phyloP scores from a whole-genome alignment of 495 filamentous ascomycete genomes.

The Hypoxylon perforatum region DNA sequence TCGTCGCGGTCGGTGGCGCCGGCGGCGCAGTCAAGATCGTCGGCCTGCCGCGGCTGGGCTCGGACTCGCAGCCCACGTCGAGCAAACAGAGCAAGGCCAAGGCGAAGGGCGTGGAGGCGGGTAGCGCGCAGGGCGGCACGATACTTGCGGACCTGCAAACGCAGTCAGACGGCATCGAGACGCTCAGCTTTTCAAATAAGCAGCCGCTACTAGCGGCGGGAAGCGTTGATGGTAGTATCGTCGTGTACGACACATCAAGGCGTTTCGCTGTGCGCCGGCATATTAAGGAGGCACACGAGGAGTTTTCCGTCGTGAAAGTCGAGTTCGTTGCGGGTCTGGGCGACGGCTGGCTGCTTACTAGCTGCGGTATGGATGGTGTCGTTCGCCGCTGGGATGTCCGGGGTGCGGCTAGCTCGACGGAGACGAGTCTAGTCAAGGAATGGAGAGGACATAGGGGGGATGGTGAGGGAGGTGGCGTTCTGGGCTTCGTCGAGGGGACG shows the following conservation, averaged over 20 bases:
- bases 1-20: constrained; percentile 88
- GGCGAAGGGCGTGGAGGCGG: constrained; percentile 52
- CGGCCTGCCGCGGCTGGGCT: constrained; percentile 77
- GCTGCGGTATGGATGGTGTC: constrained; percentile 86
- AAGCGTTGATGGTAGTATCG: constrained; percentile 90
- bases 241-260: constrained; percentile 84
- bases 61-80: constrained; percentile 43
- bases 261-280: constrained; percentile 84
- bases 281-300: constrained; percentile 84
- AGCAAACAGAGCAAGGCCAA: constrained; percentile 56
- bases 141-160: constrained; percentile 73
- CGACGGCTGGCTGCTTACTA: constrained; percentile 75
- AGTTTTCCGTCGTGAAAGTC: constrained; percentile 86
- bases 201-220: constrained; percentile 85
- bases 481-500: constrained; percentile 83
- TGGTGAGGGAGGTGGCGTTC: constrained; percentile 85
- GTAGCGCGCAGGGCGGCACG: constrained; percentile 64
- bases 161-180: constrained; percentile 82
- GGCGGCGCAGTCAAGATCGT: constrained; percentile 85
- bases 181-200: constrained; percentile 81
- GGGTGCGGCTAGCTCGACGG: constrained; percentile 73
- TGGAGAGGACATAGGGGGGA: constrained; percentile 85
- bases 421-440: constrained; percentile 75
- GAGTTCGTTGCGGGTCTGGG: constrained; percentile 73
- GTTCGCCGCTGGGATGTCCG: constrained; percentile 88